Conservation (phyloP, 495 filamentous ascomycete genomes). For the Aspergillus heteromorphus region DNA sequence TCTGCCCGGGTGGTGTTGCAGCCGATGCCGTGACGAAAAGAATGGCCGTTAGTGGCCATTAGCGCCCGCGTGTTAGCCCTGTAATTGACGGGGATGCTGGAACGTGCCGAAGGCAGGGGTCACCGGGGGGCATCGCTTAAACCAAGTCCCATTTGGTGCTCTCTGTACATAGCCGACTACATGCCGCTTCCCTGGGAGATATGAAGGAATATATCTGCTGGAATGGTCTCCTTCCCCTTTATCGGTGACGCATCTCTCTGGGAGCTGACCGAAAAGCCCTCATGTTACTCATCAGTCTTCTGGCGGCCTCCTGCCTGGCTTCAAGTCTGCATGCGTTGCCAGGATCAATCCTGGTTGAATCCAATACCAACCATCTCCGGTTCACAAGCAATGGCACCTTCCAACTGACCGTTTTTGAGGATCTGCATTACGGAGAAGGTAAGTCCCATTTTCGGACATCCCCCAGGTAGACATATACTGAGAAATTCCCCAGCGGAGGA, state of each 20-base stretch:
- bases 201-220: background rate
- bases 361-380: background rate
- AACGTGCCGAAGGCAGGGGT: background rate
- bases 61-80: background rate
- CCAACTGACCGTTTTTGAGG: slow-evolving; percentile 57
- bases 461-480: slow-evolving; percentile 3
- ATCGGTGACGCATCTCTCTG: no score
- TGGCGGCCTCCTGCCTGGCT: background rate
- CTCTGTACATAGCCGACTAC: background rate
- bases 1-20: no score
- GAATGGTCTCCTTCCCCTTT: no score
- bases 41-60: background rate
- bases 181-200: background rate
- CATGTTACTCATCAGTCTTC: background rate
- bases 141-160: background rate
- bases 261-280: no score
- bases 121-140: background rate
- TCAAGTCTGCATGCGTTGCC: background rate
- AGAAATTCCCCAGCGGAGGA: slow-evolving; percentile 23
- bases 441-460: slow-evolving; percentile 10
- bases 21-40: no score
- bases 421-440: slow-evolving; percentile 67
- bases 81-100: background rate
- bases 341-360: no score
- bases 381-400: slow-evolving; percentile 36